phyloP scores from a whole-genome alignment of 306 rosid species.

The Cyclanthera cordifolia region DNA sequence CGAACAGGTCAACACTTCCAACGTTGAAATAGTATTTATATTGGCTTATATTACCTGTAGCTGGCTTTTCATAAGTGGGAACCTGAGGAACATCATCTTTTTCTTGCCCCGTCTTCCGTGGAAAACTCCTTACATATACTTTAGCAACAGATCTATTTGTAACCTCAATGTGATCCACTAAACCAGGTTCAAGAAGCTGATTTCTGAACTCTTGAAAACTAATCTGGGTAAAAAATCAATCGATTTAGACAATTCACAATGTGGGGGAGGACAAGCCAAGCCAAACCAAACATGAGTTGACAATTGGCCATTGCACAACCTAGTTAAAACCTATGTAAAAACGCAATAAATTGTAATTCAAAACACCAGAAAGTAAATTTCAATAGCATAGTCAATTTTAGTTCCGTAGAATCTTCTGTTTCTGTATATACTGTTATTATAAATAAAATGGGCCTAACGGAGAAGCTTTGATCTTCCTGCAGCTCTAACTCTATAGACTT shows the following conservation, averaged over 20 bases:
- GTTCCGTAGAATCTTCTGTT: not conserved
- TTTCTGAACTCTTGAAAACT: constrained; percentile 92
- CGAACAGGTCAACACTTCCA: constrained; percentile 87
- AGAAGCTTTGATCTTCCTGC: not conserved
- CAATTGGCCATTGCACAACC: not conserved
- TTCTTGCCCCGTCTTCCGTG: constrained; percentile 27
- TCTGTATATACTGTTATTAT: not conserved
- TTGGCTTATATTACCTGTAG: constrained; percentile 39
- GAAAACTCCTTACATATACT: constrained; percentile 55
- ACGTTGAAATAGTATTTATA: constrained; percentile 67
- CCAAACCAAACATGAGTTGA: not conserved
- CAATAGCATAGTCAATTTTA: not conserved
- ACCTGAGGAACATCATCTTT: constrained; percentile 54
- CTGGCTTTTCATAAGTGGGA: constrained; percentile 26
- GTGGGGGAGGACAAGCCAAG: not conserved
- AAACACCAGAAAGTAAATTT: not conserved
- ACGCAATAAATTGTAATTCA: not conserved
- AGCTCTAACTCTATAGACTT: not conserved
- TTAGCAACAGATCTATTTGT: constrained; percentile 76
- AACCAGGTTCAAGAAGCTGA: constrained; percentile 78
- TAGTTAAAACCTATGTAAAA: not conserved
- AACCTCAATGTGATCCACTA: constrained; percentile 79
- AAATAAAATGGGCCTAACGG: not conserved
- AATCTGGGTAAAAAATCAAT: constrained; percentile 42
- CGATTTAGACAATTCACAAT: not conserved